Conservation (phyloP, 2,329 filamentous ascomycete species). For the Microascus cirrosus region DNA sequence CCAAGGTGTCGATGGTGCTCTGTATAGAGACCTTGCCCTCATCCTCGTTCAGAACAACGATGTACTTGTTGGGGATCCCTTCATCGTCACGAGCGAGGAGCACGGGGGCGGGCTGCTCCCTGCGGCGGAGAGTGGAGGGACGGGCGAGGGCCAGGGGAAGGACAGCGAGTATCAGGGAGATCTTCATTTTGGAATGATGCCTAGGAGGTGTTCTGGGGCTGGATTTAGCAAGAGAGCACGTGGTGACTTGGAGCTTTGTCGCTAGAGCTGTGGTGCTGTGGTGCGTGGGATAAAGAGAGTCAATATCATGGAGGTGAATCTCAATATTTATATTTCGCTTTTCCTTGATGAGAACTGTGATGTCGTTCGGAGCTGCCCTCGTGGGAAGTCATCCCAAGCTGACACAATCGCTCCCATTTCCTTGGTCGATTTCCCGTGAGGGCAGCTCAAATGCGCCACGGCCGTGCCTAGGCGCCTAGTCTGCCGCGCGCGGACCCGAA, state of each 20-base stretch:
- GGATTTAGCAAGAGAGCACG: neutral
- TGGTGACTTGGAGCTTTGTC: neutral
- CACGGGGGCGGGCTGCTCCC: slow-evolving; percentile 7
- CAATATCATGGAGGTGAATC: neutral
- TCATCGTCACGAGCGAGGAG: slow-evolving; percentile 3
- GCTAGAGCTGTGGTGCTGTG: neutral
- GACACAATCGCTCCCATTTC: neutral
- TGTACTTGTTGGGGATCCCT: slow-evolving; percentile 27
- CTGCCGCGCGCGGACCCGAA: neutral
- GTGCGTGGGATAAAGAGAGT: neutral
- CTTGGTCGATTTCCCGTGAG: neutral
- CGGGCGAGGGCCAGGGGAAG: slow-evolving; percentile 9
- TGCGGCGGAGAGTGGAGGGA: slow-evolving; percentile 6
- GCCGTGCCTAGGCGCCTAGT: neutral
- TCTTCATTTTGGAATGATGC: slow-evolving; percentile 14
- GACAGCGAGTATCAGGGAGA: slow-evolving; percentile 14
- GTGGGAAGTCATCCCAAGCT: neutral
- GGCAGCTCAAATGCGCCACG: neutral
- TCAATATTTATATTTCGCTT: neutral
- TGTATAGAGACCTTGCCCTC: slow-evolving; percentile 16
- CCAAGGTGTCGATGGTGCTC: slow-evolving; percentile 17
- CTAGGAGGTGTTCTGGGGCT: neutral
- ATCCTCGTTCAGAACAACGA: slow-evolving; percentile 28
- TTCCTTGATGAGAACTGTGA: neutral
- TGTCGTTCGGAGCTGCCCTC: neutral